Base-by-base conservation (phyloP, 1,139 yeast species). In the Yamadazyma friedrichii region DNA sequence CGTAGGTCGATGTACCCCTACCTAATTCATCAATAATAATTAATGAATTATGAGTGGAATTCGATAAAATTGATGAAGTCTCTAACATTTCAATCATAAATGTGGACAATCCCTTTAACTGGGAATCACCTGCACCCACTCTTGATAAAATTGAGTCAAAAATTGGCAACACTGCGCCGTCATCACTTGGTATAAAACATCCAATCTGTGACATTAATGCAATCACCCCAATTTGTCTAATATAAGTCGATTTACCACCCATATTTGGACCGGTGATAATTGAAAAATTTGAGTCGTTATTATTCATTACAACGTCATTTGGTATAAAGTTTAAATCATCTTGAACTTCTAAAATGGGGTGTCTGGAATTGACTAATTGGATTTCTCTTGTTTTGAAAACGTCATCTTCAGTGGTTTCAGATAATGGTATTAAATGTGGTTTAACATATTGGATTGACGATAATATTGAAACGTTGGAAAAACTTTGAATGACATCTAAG, bases 41-140 rank as follows among this genome's bases (percentile, higher is more conserved):
- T 46, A 93, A 70, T 2, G 96, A 88, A 50, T 89, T 88, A 22
- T 70, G 65, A 0, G 95, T 83, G 1, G 98, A 96, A 22, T 91
- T 81, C 46, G 89, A 86, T 51, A 93, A 74, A 51, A 93, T 93
- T 1, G 95, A 84, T 0, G 97, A 88, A 27, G 96, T 93, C 57
- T 93, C 98, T 46, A 93, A 72, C 98, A 93, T 93, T 60, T 93
- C 98, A 31, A 95, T 89, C 98, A 93, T 93, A 54, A 93, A 93
- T 0, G 98, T 93, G 0, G 97, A 89, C 32, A 93, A 88, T 17
- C 98, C 98, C 62, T 91, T 91, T 54, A 93, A 73, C 62, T 93
- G 98, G 0, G 97, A 91, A 60, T 93, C 98, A 9, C 97, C 95
- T 2, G 98, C 98, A 12, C 98, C 98, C n/a, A 93, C 96, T 55